Conservation (phyloP, 345 rosid genomes). For the Eucalyptus erythrocorys region DNA sequence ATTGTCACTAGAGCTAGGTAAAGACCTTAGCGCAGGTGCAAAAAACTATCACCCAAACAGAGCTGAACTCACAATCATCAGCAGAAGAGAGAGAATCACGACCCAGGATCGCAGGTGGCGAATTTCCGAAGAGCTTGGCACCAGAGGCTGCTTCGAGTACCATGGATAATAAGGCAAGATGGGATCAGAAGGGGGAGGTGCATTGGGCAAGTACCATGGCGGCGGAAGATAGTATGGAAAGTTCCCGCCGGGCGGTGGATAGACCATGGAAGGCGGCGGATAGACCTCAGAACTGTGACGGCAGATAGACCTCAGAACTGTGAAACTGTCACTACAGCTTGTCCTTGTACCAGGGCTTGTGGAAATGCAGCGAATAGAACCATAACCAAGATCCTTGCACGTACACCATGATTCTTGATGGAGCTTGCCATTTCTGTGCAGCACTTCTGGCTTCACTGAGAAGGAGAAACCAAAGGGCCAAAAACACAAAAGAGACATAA, state of each 20-base stretch:
- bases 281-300: background rate
- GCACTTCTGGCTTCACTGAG: background rate
- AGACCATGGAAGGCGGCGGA: background rate
- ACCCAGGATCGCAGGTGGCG: background rate
- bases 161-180: background rate
- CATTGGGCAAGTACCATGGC: background rate
- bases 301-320: too few relatives aligned
- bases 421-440: background rate
- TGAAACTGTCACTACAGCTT: background rate
- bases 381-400: background rate
- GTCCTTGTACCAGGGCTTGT: background rate
- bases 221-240: background rate
- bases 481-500: background rate
- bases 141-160: background rate
- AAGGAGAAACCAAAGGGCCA: background rate
- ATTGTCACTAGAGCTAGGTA: background rate
- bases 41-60: background rate
- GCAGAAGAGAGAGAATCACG: background rate
- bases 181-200: background rate
- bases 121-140: background rate
- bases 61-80: background rate
- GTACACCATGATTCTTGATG: background rate
- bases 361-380: background rate
- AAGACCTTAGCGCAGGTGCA: background rate
- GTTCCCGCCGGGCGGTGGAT: background rate